Conservation (phyloP, 2,329 filamentous ascomycete genomes). For the Aspergillus vadensis region DNA sequence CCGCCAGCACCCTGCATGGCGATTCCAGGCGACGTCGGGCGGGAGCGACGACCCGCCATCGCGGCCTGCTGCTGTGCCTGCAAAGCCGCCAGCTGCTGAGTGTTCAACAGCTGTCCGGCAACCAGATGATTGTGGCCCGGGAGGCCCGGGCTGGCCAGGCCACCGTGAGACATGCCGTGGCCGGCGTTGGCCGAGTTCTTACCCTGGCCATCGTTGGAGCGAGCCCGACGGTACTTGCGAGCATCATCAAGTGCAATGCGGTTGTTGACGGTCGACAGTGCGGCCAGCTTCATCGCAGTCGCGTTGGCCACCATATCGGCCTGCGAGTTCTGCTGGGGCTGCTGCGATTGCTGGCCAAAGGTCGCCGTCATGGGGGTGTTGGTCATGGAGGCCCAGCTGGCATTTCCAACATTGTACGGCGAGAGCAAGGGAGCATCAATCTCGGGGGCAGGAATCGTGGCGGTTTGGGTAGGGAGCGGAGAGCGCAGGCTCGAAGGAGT, state of each 20-base stretch:
- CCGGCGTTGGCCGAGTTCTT: constrained; percentile 43
- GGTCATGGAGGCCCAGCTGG: constrained; percentile 98
- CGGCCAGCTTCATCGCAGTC: constrained; percentile 97
- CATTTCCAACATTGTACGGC: constrained; percentile 73
- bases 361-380: constrained; percentile 94
- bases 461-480: constrained; percentile 80
- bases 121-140: constrained; percentile 78
- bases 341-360: constrained; percentile 63
- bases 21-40: constrained; percentile 85
- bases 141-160: constrained; percentile 63
- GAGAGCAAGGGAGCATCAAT: constrained; percentile 82
- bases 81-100: constrained; percentile 80
- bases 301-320: constrained; percentile 99
- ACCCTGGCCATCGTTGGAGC: constrained; percentile 75
- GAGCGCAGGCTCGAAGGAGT: constrained; percentile 78
- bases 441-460: constrained; percentile 74
- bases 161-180: constrained; percentile 65
- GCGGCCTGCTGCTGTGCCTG: constrained; percentile 65
- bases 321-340: constrained; percentile 58
- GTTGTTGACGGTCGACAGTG: constrained; percentile 96
- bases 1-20: constrained; percentile 66
- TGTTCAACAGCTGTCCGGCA: constrained; percentile 80
- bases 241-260: constrained; percentile 95
- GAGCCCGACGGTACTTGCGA: constrained; percentile 88
- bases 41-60: constrained; percentile 71